Percentiles rank a stretch among this genome's conserved stretches.
Evolutionary conservation across 164 flowering plant genomes (phyloP).

Genomic region (Santalum album): DNA sequence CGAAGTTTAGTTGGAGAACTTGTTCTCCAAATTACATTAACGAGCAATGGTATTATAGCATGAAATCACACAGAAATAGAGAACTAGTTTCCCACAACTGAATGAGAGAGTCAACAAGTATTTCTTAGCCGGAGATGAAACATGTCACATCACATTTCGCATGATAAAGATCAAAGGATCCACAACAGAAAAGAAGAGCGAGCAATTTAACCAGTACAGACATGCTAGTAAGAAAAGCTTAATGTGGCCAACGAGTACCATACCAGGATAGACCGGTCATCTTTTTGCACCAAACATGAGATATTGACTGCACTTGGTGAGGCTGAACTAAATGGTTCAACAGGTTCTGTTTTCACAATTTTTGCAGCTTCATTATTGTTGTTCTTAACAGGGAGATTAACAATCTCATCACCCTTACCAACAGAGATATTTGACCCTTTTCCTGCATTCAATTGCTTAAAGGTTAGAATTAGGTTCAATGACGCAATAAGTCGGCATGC

Average conservation of each 20-base stretch:
- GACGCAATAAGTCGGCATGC: neutral
- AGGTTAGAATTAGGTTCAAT: neutral
- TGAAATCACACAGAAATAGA: neutral
- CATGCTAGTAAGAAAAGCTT: neutral
- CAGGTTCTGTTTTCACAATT: slow-evolving; percentile 11
- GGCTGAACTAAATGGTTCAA: neutral
- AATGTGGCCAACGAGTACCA: neutral
- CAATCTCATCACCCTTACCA: slow-evolving; percentile 1
- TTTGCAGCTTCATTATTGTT: neutral
- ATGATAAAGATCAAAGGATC: neutral
- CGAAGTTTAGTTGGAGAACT: no score
- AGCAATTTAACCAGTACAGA: neutral
- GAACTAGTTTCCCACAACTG: neutral
- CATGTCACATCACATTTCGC: no score
- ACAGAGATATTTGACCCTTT: slow-evolving; percentile 2
- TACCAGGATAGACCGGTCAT: slow-evolving; percentile 19
- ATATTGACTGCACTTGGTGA: slow-evolving; percentile 3
- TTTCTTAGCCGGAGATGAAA: no score
- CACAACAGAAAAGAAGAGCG: no score
- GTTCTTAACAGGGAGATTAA: neutral
- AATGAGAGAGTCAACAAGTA: no score
- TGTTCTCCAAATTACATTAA: no score
- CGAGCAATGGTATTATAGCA: no score
- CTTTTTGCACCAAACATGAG: slow-evolving; percentile 10
- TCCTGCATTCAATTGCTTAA: slow-evolving; percentile 6